phyloP scores from a whole-genome alignment of 2,329 filamentous ascomycete species.

The Fusarium continuum region DNA sequence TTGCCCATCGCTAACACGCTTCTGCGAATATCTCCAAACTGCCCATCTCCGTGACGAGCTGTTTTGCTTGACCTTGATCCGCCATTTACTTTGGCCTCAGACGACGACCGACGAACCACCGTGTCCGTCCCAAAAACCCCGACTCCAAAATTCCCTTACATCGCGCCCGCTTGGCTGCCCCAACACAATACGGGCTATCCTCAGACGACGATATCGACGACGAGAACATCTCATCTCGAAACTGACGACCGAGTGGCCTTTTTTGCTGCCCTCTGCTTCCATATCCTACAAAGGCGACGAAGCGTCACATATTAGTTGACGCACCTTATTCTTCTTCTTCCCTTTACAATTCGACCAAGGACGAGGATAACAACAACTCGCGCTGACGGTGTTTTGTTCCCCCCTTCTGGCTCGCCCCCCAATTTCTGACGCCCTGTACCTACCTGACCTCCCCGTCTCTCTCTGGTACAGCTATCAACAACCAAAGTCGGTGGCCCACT shows the following conservation, averaged over 20 bases:
- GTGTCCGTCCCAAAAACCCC: constrained; percentile 30
- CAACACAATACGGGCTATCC: constrained; percentile 30
- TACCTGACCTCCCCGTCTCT: constrained; percentile 28
- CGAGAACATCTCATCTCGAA: constrained; percentile 17
- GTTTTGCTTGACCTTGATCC: constrained; percentile 14
- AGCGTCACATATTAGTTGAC: constrained; percentile 37
- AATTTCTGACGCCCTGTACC: constrained; percentile 41
- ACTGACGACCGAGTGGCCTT: constrained; percentile 15
- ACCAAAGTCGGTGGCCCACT: constrained; percentile 44
- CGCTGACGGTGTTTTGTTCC: constrained; percentile 40
- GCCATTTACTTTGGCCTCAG: constrained; percentile 32
- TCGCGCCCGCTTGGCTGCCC: constrained; percentile 40
- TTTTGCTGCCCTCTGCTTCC: constrained; percentile 1
- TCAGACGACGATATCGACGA: constrained; percentile 22
- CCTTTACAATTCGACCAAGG: constrained; percentile 22
- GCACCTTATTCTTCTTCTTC: constrained; percentile 17
- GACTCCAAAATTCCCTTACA: constrained; percentile 41
- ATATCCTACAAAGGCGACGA: constrained; percentile 36
- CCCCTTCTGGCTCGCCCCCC: constrained; percentile 30
- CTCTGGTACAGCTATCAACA: constrained; percentile 42
- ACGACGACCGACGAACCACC: constrained; percentile 40
- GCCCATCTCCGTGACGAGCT: constrained; percentile 30
- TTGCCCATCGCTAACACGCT: constrained; percentile 40
- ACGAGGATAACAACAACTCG: constrained; percentile 35
- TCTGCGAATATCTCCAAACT: constrained; percentile 32